These are phyloP conservation scores for Coccinonectria pachysandricola DNA, from an alignment of 2,329 filamentous ascomycete species.

Conservation along the genomic window DNA sequence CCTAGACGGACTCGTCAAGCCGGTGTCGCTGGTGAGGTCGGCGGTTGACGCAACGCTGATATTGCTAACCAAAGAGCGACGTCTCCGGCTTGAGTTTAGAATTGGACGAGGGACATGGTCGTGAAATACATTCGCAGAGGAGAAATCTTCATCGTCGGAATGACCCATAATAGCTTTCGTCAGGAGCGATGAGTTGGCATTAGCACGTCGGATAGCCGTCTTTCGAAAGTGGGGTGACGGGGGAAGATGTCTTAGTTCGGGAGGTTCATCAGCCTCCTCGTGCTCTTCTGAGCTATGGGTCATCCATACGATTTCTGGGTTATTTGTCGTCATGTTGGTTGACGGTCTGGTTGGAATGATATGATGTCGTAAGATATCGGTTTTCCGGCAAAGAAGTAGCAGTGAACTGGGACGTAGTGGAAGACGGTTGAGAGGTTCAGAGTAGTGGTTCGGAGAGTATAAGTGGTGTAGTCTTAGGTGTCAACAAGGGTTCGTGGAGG, in stretches of 20 bases:
- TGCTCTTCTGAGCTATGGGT: slow-evolving; percentile 47
- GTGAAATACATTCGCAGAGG: slow-evolving; percentile 27
- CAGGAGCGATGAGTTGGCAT: slow-evolving; percentile 67
- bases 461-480: too few relatives aligned
- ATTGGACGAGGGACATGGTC: slow-evolving; percentile 13
- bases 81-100: slow-evolving; percentile 28
- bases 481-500: too few relatives aligned
- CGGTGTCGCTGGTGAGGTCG: slow-evolving; percentile 90
- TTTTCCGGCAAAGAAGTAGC: too few relatives aligned
- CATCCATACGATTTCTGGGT: slow-evolving; percentile 23
- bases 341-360: too few relatives aligned
- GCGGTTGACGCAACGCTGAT: slow-evolving; percentile 73
- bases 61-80: slow-evolving; percentile 67
- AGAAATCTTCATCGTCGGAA: slow-evolving; percentile 45
- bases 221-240: slow-evolving; percentile 33
- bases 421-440: too few relatives aligned
- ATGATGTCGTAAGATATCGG: too few relatives aligned
- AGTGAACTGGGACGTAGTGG: too few relatives aligned
- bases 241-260: slow-evolving; percentile 42
- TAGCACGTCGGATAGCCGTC: slow-evolving; percentile 36
- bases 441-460: too few relatives aligned
- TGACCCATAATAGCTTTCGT: slow-evolving; percentile 70
- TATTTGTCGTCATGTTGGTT: slow-evolving; percentile 19
- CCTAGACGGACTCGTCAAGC: slow-evolving; percentile 78
- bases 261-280: slow-evolving; percentile 79